phyloP scores from a whole-genome alignment of 1,139 yeast genomes.

The Blastobotrys indianensis region DNA sequence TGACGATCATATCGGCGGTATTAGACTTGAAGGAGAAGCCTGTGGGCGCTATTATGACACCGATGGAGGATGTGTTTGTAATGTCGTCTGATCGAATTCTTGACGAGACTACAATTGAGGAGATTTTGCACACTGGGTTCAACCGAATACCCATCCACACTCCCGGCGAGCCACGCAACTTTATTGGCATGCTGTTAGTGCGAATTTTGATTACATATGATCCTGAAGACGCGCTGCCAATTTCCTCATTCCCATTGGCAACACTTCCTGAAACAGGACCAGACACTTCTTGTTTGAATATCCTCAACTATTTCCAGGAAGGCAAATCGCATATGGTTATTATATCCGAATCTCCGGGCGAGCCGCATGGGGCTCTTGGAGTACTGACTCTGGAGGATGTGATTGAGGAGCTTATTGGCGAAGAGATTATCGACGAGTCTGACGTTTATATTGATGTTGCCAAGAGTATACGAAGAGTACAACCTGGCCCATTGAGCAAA shows the following conservation, averaged over 20 bases:
- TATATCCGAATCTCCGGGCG: constrained; percentile 84
- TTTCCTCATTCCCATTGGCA: constrained; percentile 89
- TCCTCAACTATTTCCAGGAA: constrained; percentile 92
- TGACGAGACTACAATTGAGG: constrained; percentile 81
- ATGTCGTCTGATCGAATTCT: constrained; percentile 79
- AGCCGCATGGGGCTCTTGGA: constrained; percentile 80
- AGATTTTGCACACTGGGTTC: constrained; percentile 89
- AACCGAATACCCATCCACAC: constrained; percentile 93
- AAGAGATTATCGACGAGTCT: constrained; percentile 95
- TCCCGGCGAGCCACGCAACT: constrained; percentile 84
- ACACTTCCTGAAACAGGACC: constrained; percentile 92
- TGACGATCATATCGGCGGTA: constrained; percentile 90
- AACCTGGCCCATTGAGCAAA: constrained; percentile 81
- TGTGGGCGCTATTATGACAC: constrained; percentile 87
- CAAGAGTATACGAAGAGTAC: constrained; percentile 65
- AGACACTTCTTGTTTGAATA: constrained; percentile 88
- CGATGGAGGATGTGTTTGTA: constrained; percentile 83
- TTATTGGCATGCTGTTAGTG: constrained; percentile 91
- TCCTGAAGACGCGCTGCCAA: constrained; percentile 92
- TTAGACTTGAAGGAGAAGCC: constrained; percentile 88
- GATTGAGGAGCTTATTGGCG: constrained; percentile 95
- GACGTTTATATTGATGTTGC: constrained; percentile 91
- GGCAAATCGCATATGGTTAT: constrained; percentile 98
- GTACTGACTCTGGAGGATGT: constrained; percentile 93
- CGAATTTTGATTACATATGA: constrained; percentile 91